These are phyloP conservation scores for Irpex rosettiformis DNA, from an alignment of 1,284 basidiomycete genomes.

Conservation along the genomic window DNA sequence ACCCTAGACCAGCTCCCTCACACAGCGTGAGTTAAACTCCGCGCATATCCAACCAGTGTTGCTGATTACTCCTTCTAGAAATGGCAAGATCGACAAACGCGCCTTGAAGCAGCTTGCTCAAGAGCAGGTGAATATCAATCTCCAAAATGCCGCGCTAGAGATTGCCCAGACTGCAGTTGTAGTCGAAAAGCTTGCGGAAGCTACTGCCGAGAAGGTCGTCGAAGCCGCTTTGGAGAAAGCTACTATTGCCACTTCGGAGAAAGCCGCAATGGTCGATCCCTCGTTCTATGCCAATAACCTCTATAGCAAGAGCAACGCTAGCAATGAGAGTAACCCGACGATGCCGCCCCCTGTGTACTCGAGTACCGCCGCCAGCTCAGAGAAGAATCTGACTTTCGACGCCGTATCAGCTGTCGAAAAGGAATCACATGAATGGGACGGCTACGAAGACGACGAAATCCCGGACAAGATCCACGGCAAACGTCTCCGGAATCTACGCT, in stretches of 20 bases:
- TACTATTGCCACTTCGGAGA: conserved; percentile 2
- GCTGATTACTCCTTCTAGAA: conserved; percentile 15
- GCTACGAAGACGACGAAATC: conserved; percentile 46
- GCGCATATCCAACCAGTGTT: background rate
- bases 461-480: conserved; percentile 49
- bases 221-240: conserved; percentile 4
- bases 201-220: background rate
- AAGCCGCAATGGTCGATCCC: conserved; percentile 9
- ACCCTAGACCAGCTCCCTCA: conserved; percentile 44
- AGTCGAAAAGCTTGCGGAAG: conserved; percentile 11
- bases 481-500: conserved; percentile 46
- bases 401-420: conserved; percentile 20
- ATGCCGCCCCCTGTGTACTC: conserved; percentile 20
- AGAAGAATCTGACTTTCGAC: conserved; percentile 15
- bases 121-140: conserved; percentile 18
- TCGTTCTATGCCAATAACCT: conserved; percentile 22
- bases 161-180: conserved; percentile 17
- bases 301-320: conserved; percentile 16
- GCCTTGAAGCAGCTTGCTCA: conserved; percentile 43
- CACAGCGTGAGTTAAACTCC: conserved; percentile 35
- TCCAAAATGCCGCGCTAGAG: conserved; percentile 13
- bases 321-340: conserved; percentile 10
- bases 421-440: conserved; percentile 40
- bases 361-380: conserved; percentile 17
- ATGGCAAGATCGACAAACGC: conserved; percentile 49